Percentiles rank a stretch among this genome's conserved stretches.
These are phyloP conservation scores for Tolypocladium sp. DNA, from an alignment of 2,329 filamentous ascomycete genomes.

Conservation along the genomic window DNA sequence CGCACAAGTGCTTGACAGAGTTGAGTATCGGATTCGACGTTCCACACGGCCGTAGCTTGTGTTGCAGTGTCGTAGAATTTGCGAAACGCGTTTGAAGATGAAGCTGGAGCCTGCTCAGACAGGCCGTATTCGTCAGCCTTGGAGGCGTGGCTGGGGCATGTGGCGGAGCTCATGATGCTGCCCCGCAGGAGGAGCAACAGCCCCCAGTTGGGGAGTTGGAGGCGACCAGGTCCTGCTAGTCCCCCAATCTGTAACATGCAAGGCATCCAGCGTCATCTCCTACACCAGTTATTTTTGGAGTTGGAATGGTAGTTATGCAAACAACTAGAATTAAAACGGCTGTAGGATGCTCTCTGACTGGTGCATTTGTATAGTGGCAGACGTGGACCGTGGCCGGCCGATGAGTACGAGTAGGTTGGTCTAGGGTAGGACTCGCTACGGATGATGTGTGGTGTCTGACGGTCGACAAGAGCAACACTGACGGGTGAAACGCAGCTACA, in stretches of 20 bases:
- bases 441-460: not conserved
- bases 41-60: not conserved
- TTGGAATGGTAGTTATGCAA: not conserved
- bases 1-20: not conserved
- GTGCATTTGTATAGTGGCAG: not conserved
- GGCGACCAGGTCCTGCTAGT: too few relatives aligned
- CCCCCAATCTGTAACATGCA: not conserved
- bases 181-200: not conserved
- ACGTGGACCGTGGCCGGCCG: not conserved
- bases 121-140: constrained; percentile 19
- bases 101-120: constrained; percentile 15
- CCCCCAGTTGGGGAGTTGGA: not conserved
- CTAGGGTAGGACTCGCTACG: not conserved
- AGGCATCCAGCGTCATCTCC: not conserved
- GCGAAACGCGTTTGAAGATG: constrained; percentile 1
- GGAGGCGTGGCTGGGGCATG: constrained; percentile 17
- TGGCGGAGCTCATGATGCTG: constrained; percentile 1
- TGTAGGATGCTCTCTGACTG: not conserved
- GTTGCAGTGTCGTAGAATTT: constrained; percentile 9
- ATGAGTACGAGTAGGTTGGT: not conserved
- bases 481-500: not conserved
- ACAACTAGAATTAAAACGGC: not conserved
- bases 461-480: not conserved
- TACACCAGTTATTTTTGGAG: not conserved
- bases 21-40: not conserved